Conservation (phyloP, 1,139 yeast genomes). For the Wickerhamiella infanticola region DNA sequence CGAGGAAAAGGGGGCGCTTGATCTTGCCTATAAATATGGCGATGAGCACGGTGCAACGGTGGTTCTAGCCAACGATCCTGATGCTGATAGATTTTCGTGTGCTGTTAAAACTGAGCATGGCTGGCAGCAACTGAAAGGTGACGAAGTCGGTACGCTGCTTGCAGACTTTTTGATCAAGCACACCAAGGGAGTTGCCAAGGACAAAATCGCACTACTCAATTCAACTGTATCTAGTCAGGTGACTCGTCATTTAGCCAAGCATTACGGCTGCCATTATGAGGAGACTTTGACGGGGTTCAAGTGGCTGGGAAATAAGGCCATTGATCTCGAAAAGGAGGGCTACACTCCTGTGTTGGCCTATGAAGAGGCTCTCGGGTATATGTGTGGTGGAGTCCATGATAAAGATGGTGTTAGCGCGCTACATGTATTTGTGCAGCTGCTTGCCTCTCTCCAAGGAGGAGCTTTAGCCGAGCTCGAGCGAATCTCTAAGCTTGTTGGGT, state of each 20-base stretch:
- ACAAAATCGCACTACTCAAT: conserved; percentile 43
- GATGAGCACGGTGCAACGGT: conserved; percentile 30
- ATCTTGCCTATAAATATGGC: conserved; percentile 47
- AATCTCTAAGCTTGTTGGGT: conserved; percentile 57
- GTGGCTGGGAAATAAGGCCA: conserved; percentile 90
- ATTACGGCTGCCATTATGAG: conserved; percentile 43
- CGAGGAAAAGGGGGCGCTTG: conserved; percentile 85
- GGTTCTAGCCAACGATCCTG: conserved; percentile 88
- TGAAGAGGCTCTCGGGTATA: conserved; percentile 93
- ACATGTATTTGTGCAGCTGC: conserved; percentile 59
- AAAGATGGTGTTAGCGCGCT: conserved; percentile 89
- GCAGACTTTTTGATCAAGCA: conserved; percentile 41
- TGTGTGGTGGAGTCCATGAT: conserved; percentile 78
- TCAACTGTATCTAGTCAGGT: conserved; percentile 89
- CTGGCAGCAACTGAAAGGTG: conserved; percentile 81
- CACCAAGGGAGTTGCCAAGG: conserved; percentile 8
- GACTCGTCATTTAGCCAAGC: conserved; percentile 51
- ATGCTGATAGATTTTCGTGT: conserved; percentile 82
- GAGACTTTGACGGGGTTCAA: conserved; percentile 93
- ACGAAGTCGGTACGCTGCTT: conserved; percentile 76
- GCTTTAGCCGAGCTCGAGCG: conserved; percentile 35
- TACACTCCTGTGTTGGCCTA: conserved; percentile 70
- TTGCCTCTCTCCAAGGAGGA: conserved; percentile 29
- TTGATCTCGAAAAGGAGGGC: conserved; percentile 51
- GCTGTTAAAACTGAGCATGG: conserved; percentile 34